Evolutionary conservation across 2,329 filamentous ascomycete species (phyloP).

Genomic region (Talaromyces sp.): DNA sequence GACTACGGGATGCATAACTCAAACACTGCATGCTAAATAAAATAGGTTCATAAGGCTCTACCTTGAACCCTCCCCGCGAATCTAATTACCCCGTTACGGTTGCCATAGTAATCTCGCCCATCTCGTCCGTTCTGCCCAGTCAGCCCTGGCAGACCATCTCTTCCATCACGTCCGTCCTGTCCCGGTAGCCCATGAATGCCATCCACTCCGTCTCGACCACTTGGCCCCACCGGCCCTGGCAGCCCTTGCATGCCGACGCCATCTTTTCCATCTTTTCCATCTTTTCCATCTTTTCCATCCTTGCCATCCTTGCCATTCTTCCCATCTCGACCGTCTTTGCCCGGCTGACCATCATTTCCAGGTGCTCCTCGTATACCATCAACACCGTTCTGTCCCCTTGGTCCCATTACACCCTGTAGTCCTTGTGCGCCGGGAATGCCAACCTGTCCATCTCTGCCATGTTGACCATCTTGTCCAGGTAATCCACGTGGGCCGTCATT

Average conservation of each 20-base stretch:
- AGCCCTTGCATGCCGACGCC: background rate
- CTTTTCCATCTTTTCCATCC: background rate
- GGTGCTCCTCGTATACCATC: background rate
- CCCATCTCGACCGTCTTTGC: background rate
- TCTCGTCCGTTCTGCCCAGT: background rate
- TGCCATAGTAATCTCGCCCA: background rate
- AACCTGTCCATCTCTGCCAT: background rate
- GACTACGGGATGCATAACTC: no score
- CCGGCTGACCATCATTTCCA: background rate
- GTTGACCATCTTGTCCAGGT: background rate
- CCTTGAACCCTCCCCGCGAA: background rate
- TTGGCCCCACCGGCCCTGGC: background rate
- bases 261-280: background rate
- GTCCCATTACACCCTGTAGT: background rate
- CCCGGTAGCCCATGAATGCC: background rate
- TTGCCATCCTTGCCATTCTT: background rate
- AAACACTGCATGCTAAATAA: background rate
- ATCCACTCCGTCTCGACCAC: background rate
- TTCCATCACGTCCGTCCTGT: conserved; percentile 4
- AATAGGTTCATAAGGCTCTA: conserved; percentile 19
- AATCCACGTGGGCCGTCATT: background rate
- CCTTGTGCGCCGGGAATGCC: background rate
- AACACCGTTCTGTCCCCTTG: background rate
- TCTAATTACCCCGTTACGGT: background rate
- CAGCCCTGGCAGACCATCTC: background rate